phyloP scores from a whole-genome alignment of 148 eudicot species.

The Diospyros kaki region DNA sequence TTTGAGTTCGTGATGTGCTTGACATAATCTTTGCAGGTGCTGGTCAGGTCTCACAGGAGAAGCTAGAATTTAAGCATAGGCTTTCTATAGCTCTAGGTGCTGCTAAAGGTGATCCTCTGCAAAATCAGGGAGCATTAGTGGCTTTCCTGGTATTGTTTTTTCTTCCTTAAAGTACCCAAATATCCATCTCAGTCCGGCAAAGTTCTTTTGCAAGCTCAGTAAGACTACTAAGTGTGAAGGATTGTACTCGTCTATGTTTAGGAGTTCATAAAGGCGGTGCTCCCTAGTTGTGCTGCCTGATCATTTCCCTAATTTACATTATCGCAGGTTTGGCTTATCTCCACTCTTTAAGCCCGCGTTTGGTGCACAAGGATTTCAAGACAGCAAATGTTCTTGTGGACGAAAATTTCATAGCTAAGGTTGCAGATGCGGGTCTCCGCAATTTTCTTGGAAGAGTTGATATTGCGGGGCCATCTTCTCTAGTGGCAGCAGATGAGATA shows the following conservation, averaged over 20 bases:
- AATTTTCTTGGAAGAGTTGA: conserved; percentile 83
- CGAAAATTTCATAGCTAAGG: conserved; percentile 95
- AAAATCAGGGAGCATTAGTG: conserved; percentile 98
- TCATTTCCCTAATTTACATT: conserved; percentile 7
- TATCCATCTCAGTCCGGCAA: conserved; percentile 11
- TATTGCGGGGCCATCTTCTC: conserved; percentile 76
- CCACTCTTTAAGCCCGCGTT: conserved; percentile 91
- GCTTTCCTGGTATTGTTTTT: conserved; percentile 81
- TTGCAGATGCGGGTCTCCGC: conserved; percentile 93
- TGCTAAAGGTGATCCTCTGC: conserved; percentile 99
- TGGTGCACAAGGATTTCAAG: conserved; percentile 92
- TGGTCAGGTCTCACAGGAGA: conserved; percentile 69
- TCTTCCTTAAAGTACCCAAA: conserved; percentile 38
- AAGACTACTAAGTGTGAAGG: conserved; percentile 7
- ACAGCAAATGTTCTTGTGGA: conserved; percentile 97
- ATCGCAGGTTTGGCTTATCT: conserved; percentile 84
- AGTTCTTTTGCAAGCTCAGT: conserved; percentile 12
- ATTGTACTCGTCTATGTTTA: neutral
- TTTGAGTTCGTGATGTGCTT: neutral
- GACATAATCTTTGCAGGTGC: conserved; percentile 47
- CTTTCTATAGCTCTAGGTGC: conserved; percentile 96
- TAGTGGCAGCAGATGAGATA: conserved; percentile 58
- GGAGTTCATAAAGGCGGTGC: neutral
- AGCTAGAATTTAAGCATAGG: conserved; percentile 97
- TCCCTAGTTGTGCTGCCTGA: conserved; percentile 12